Conservation (phyloP, 1,284 basidiomycete genomes). For the Microbotryum scabiosae region DNA sequence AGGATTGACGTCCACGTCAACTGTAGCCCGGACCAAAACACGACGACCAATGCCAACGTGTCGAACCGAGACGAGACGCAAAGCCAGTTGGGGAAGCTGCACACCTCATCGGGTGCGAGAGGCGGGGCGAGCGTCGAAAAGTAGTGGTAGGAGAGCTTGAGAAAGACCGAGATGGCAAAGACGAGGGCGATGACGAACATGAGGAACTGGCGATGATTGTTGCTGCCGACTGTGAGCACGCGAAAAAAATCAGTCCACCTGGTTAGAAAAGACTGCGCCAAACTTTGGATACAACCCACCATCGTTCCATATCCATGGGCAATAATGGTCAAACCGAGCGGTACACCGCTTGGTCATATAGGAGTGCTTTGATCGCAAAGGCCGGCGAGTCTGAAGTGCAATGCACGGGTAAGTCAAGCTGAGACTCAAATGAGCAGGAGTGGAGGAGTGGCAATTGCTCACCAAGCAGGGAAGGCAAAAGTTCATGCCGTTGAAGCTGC, state of each 20-base stretch:
- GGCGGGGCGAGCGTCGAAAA: slow-evolving; percentile 43
- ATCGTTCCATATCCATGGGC: slow-evolving; percentile 99
- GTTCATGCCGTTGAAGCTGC: slow-evolving; percentile 82
- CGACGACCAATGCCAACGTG: slow-evolving; percentile 71
- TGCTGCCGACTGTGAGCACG: slow-evolving; percentile 65
- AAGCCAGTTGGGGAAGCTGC: slow-evolving; percentile 59
- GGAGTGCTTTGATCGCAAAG: slow-evolving; percentile 91
- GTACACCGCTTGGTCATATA: slow-evolving; percentile 83
- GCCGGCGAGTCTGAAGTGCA: slow-evolving; percentile 62
- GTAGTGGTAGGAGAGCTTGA: slow-evolving; percentile 67
- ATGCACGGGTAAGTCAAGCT: not conserved
- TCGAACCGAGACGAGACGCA: slow-evolving; percentile 59
- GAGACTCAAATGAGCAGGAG: not conserved
- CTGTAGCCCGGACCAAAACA: slow-evolving; percentile 79
- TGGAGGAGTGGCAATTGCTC: slow-evolving; percentile 21
- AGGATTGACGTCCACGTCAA: slow-evolving; percentile 87
- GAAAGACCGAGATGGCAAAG: slow-evolving; percentile 66
- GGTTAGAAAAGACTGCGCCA: no score
- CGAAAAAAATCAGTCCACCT: not conserved
- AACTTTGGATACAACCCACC: slow-evolving; percentile 47
- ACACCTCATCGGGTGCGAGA: slow-evolving; percentile 43
- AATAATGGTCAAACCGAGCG: slow-evolving; percentile 86
- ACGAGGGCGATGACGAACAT: slow-evolving; percentile 80
- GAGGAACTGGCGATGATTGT: slow-evolving; percentile 92
- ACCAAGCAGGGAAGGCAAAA: slow-evolving; percentile 94